Evolutionary conservation across 805 yeast genomes (phyloP).

Genomic region (Scheffersomyces stipitis): DNA sequence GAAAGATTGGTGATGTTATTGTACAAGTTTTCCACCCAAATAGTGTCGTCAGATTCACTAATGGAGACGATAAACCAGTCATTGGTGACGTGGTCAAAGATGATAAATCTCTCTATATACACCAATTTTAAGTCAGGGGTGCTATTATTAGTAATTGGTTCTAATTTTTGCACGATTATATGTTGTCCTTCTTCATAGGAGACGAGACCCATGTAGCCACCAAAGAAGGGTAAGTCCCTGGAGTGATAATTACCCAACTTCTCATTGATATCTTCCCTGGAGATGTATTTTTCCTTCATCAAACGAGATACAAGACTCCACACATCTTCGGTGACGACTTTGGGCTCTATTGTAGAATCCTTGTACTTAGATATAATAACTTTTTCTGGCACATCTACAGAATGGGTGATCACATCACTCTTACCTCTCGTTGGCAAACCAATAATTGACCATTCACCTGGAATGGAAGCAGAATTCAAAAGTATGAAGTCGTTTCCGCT

Average conservation of each 20-base stretch:
- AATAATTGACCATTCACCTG: conserved; percentile 87
- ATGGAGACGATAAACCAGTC: conserved; percentile 56
- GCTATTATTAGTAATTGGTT: conserved; percentile 34
- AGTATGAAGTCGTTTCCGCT: conserved; percentile 50
- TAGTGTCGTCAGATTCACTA: conserved; percentile 27
- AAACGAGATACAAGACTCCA: conserved; percentile 55
- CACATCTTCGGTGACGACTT: conserved; percentile 25
- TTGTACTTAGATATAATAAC: conserved; percentile 30
- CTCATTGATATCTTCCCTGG: conserved; percentile 25
- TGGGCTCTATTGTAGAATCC: conserved; percentile 6
- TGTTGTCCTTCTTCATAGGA: conserved; percentile 85
- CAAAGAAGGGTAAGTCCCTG: conserved; percentile 68
- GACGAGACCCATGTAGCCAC: conserved; percentile 86
- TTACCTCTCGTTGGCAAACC: conserved; percentile 57
- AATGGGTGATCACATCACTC: conserved; percentile 59
- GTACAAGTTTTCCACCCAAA: conserved; percentile 33
- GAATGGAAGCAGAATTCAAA: conserved; percentile 75
- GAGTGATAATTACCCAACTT: conserved; percentile 14
- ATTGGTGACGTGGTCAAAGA: conserved; percentile 48
- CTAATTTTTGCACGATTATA: conserved; percentile 30
- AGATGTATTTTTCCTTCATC: conserved; percentile 41
- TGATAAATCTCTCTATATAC: conserved; percentile 63
- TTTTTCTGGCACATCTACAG: conserved; percentile 41
- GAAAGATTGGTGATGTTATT: conserved; percentile 7
- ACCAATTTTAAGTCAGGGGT: conserved; percentile 78